Evolutionary conservation across 257 asterid species (phyloP), one percentile per base, ranked within the genome.

Genomic region (Leonotis leonurus): DNA sequence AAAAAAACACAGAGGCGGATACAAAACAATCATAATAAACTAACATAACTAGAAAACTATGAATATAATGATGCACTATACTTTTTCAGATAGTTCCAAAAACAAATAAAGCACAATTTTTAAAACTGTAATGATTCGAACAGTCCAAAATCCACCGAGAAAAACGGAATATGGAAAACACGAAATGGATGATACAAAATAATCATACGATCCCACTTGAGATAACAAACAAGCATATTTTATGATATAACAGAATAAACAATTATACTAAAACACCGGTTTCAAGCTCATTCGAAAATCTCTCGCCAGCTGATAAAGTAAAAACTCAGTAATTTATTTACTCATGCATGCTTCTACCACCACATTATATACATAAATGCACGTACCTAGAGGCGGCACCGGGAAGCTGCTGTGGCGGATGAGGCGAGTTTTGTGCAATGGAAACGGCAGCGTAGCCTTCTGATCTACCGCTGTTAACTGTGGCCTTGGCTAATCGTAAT

Each of bases 371-470:
- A 20, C 20, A 35, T 4, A 54, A 54, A 36, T 70, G 65, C 51
- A 55, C 21, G 53, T 49, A 79, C 80, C 77, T 20, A 33, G 81
- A 68, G 75, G 60, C 61, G 37, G 77, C 55, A 26, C 65, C 69
- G 18, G 72, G 9, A 66, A 77, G 67, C 21, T 49, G 62, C 52
- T 74, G 69, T 40, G 74, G 29, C 10, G 77, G 50, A 27, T 74
- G 45, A 16, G 76, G 10, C 49, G 82, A 64, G 24, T 50, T 59
- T 18, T 62, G 73, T 7, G 71, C 9, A 45, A 74, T 71, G 22
- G 76, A 75, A 58, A 73, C 73, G 41, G 73, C 24, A 56, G 71
- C 82, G 11, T 73, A 82, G 67, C 64, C 70, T 3, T 66, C 80
- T 6, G 70, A 24, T 64, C 70, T 53, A 29, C 75, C 85, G 32